A percentile compares a stretch with the other conserved stretches of the same genome.
Evolutionary conservation across 176 grass and related monocot species (phyloP).

Genomic region (Cenchrus americanus): DNA sequence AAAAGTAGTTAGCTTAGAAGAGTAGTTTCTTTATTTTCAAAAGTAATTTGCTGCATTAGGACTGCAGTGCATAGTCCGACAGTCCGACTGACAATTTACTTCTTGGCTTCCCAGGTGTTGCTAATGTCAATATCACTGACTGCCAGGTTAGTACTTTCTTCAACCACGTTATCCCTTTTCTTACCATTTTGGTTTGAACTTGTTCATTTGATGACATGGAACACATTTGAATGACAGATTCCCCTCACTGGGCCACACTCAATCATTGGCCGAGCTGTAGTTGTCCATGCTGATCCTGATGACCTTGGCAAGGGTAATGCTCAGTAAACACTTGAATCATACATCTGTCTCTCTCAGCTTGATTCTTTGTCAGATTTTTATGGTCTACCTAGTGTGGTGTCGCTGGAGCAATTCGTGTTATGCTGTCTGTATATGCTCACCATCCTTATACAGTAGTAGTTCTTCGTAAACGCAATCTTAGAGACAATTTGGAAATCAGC

Average conservation of each 20-base stretch:
- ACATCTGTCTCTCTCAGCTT: background rate
- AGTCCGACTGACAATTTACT: conserved; percentile 15
- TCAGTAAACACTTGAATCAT: background rate
- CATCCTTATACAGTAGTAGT: background rate
- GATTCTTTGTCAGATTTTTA: background rate
- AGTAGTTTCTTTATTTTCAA: background rate
- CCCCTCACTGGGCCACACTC: conserved; percentile 53
- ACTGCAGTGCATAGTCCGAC: background rate
- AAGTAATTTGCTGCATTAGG: background rate
- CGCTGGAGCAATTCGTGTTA: background rate
- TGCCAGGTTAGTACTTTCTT: conserved; percentile 32
- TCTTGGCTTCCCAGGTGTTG: conserved; percentile 34
- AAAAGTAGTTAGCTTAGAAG: background rate
- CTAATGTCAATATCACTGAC: conserved; percentile 38
- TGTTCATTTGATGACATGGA: conserved; percentile 11
- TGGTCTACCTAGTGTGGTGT: background rate
- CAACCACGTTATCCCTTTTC: background rate
- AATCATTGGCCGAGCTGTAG: conserved; percentile 66
- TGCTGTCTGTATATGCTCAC: background rate
- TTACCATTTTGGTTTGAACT: background rate
- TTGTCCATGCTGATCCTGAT: conserved; percentile 74
- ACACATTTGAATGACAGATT: conserved; percentile 35
- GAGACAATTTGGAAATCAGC: background rate
- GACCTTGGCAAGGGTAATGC: conserved; percentile 78
- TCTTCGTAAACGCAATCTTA: background rate